Percentiles rank a stretch among this genome's conserved stretches.
Conservation (phyloP, 768 basidiomycete genomes). For the Daedalea quercina region DNA sequence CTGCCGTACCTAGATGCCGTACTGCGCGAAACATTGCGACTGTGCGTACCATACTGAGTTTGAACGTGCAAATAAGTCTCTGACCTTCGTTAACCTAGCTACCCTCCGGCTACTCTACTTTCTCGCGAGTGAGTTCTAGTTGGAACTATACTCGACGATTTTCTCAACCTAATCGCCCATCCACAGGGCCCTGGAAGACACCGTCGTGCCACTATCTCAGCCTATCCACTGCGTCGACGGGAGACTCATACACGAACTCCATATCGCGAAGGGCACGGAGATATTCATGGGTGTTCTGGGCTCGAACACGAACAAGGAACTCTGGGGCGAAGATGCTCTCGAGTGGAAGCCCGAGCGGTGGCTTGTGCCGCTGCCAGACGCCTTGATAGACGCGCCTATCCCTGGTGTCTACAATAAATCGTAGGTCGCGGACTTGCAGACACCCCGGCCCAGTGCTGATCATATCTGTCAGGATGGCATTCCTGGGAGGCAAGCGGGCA, state of each 20-base stretch:
- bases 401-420: slow-evolving; percentile 7
- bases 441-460: background rate
- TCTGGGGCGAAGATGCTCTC: slow-evolving; percentile 38
- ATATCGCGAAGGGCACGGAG: slow-evolving; percentile 29
- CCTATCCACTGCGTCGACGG: slow-evolving; percentile 6
- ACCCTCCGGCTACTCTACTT: slow-evolving; percentile 3
- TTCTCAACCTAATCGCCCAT: background rate
- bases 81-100: no score
- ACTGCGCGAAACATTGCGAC: slow-evolving; percentile 49
- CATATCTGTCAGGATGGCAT: slow-evolving; percentile 31
- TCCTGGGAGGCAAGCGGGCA: slow-evolving; percentile 34
- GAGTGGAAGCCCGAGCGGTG: slow-evolving; percentile 38
- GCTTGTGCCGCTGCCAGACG: slow-evolving; percentile 16
- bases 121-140: slow-evolving; percentile 6
- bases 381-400: slow-evolving; percentile 1
- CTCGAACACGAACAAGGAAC: slow-evolving; percentile 31
- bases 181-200: slow-evolving; percentile 30
- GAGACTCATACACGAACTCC: slow-evolving; percentile 14
- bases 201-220: slow-evolving; percentile 25
- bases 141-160: background rate
- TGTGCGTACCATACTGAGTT: no score
- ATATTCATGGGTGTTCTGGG: slow-evolving; percentile 30
- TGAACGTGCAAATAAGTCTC: no score
- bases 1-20: slow-evolving; percentile 62
- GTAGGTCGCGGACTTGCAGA: background rate